Conservation (phyloP, 2,329 filamentous ascomycete genomes). For the Cordyceps fumosorosea region DNA sequence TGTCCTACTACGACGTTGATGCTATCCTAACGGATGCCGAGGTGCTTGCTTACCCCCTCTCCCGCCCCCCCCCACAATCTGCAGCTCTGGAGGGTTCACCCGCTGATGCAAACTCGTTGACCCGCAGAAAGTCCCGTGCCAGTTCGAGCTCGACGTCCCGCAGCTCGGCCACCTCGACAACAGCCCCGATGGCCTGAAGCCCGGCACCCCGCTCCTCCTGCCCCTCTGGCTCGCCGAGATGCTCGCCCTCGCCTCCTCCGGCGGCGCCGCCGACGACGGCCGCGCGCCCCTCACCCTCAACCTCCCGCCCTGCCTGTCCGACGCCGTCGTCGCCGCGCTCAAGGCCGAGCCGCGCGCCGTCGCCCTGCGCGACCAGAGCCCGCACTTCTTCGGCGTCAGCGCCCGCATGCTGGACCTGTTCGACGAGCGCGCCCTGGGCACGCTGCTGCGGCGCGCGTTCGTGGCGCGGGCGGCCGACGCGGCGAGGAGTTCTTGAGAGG, state of each 20-base stretch:
- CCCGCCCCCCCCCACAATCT: not conserved
- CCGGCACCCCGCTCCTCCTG: constrained; percentile 72
- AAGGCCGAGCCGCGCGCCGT: constrained; percentile 86
- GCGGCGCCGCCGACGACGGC: constrained; percentile 34
- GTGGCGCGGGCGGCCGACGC: constrained; percentile 71
- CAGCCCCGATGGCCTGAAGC: constrained; percentile 64
- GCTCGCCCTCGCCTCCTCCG: constrained; percentile 63
- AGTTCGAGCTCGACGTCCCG: constrained; percentile 83
- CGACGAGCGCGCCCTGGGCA: constrained; percentile 71
- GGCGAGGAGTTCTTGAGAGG: constrained; percentile 78
- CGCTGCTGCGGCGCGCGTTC: constrained; percentile 71
- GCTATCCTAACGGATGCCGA: constrained; percentile 80
- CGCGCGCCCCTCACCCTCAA: constrained; percentile 70
- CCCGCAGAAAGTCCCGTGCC: constrained; percentile 83
- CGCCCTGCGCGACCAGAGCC: constrained; percentile 72
- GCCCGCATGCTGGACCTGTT: constrained; percentile 84
- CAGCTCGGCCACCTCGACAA: constrained; percentile 86
- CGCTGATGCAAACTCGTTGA: not conserved
- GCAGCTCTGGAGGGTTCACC: too few species aligned
- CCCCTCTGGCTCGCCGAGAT: constrained; percentile 95
- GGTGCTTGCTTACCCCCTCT: constrained; percentile 37
- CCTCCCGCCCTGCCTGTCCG: constrained; percentile 68
- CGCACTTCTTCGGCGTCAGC: constrained; percentile 82
- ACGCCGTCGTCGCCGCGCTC: constrained; percentile 78
- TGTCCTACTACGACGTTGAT: constrained; percentile 82